A percentile compares a stretch with the other conserved stretches of the same genome.
Evolutionary conservation across 345 rosid genomes (phyloP).

Genomic region (Brassica cretica): DNA sequence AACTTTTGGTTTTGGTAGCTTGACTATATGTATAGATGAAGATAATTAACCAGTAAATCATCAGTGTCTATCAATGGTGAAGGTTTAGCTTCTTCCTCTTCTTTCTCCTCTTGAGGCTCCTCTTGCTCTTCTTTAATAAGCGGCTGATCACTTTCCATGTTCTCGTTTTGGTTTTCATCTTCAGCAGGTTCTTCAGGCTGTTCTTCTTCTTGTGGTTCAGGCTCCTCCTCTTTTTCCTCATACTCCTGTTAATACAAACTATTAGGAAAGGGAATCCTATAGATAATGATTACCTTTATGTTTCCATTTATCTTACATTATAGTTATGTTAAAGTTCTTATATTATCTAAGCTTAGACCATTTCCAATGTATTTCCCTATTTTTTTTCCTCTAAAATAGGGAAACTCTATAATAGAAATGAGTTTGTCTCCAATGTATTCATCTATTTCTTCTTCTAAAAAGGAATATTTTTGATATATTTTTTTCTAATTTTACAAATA

Average conservation of each 20-base stretch:
- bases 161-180: slow-evolving; percentile 39
- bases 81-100: slow-evolving; percentile 48
- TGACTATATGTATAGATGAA: not conserved
- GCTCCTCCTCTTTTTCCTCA: slow-evolving; percentile 46
- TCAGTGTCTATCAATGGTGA: slow-evolving; percentile 57
- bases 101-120: slow-evolving; percentile 45
- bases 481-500: too few species aligned
- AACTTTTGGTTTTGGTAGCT: not conserved
- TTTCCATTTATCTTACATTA: too few species aligned
- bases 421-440: too few species aligned
- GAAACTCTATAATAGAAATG: too few species aligned
- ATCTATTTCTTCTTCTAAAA: too few species aligned
- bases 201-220: slow-evolving; percentile 35
- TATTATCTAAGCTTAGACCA: too few species aligned
- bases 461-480: too few species aligned
- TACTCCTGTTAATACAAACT: slow-evolving; percentile 54
- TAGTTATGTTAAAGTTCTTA: too few species aligned
- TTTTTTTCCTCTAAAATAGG: too few species aligned
- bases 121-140: slow-evolving; percentile 45
- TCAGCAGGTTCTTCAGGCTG: slow-evolving; percentile 51
- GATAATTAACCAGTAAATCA: slow-evolving; percentile 60
- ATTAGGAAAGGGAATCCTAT: too few species aligned
- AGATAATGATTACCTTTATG: too few species aligned
- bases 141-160: slow-evolving; percentile 42
- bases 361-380: too few species aligned